These are phyloP conservation scores for Hypoxylon rickii DNA, from an alignment of 495 filamentous ascomycete genomes.

Conservation along the genomic window DNA sequence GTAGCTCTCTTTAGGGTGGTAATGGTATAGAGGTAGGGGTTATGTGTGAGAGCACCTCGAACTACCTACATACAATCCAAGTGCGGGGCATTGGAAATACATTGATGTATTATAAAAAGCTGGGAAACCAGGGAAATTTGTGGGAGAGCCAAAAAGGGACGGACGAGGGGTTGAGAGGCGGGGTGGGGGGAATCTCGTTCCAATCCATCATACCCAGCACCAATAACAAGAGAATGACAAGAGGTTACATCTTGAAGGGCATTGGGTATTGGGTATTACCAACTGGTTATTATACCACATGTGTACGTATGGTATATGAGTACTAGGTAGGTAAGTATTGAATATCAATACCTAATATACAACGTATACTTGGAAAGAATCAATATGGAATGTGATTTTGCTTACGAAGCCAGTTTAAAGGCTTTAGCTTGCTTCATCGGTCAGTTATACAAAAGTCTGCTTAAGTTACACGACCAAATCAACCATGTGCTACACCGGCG, in stretches of 20 bases:
- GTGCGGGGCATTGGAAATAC: constrained; percentile 32
- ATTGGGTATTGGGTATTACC: no score
- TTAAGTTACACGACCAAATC: constrained; percentile 23
- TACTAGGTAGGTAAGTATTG: no score
- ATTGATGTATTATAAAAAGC: no score
- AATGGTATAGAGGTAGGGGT: constrained; percentile 23
- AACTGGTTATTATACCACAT: no score
- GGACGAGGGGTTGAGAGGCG: constrained; percentile 31
- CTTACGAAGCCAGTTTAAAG: constrained; percentile 3
- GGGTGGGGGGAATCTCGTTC: constrained; percentile 14
- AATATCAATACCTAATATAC: no score
- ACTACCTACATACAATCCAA: constrained; percentile 21
- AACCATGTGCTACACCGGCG: constrained; percentile 21
- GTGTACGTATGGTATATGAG: no score
- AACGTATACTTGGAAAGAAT: no score
- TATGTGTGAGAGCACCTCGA: constrained; percentile 27
- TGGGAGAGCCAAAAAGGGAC: constrained; percentile 29
- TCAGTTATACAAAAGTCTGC: not conserved
- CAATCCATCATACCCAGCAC: not conserved
- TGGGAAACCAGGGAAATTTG: constrained; percentile 33
- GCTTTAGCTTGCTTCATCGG: not conserved
- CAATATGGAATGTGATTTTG: no score
- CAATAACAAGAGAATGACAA: not conserved
- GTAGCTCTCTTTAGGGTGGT: not conserved
- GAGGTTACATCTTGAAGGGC: not conserved